These are phyloP conservation scores for Arthrobotrys sinensis DNA, from an alignment of 2,329 filamentous ascomycete genomes.

Conservation along the genomic window DNA sequence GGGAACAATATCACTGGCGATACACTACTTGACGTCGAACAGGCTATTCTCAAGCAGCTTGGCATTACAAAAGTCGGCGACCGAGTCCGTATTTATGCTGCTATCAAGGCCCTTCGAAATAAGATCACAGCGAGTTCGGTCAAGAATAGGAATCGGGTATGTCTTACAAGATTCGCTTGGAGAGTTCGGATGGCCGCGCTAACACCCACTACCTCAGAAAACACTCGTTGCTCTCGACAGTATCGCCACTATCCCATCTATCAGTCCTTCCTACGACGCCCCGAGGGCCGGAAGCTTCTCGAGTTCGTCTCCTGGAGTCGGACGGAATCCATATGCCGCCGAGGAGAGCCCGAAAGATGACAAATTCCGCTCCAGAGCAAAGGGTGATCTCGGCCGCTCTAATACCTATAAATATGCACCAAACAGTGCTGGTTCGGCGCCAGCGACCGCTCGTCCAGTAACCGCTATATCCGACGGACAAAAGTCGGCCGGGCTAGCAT, in stretches of 20 bases:
- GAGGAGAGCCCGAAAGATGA: constrained; percentile 60
- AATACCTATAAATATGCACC: constrained; percentile 47
- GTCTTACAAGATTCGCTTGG: constrained; percentile 62
- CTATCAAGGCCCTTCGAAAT: constrained; percentile 85
- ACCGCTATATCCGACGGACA: constrained; percentile 48
- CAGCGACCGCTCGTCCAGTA: constrained; percentile 29
- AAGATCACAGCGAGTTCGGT: constrained; percentile 80
- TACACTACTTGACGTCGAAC: constrained; percentile 96
- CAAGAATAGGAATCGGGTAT: constrained; percentile 87
- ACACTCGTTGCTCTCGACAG: constrained; percentile 56
- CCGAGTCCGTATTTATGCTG: constrained; percentile 88
- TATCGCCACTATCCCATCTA: constrained; percentile 53
- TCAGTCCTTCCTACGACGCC: constrained; percentile 51
- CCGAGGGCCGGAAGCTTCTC: constrained; percentile 53
- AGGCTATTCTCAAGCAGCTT: constrained; percentile 96
- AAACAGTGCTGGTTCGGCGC: constrained; percentile 21
- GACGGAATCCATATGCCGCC: constrained; percentile 40
- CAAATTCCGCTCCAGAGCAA: constrained; percentile 51
- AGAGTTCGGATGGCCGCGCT: constrained; percentile 29
- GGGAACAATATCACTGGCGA: constrained; percentile 97
- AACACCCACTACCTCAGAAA: constrained; percentile 38
- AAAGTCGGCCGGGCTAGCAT: constrained; percentile 46
- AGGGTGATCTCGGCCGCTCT: constrained; percentile 19
- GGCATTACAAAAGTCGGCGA: constrained; percentile 98
- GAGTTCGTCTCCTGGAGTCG: constrained; percentile 43